These are phyloP conservation scores for Pichia sp. DNA, from an alignment of 1,139 yeast species.

Conservation along the genomic window DNA sequence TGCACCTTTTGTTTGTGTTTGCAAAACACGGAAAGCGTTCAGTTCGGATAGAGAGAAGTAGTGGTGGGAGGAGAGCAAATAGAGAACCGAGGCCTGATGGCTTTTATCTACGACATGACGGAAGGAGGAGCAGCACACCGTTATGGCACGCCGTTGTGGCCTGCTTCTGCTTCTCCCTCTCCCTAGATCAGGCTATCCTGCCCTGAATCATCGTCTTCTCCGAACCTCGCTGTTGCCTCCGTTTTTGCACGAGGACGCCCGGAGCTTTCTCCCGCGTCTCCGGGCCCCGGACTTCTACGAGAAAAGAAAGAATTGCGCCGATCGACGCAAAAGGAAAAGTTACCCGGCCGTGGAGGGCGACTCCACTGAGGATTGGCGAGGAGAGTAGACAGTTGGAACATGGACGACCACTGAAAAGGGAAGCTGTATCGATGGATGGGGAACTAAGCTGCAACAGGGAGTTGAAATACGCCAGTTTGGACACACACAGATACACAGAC, in stretches of 20 bases:
- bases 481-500: neutral
- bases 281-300: neutral
- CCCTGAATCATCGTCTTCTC: neutral
- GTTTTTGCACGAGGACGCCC: neutral
- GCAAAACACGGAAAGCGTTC: neutral
- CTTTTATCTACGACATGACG: no score
- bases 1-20: no score
- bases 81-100: no score
- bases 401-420: conserved; percentile 1
- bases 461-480: no score
- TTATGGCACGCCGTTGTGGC: neutral
- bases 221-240: neutral
- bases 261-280: neutral
- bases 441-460: no score
- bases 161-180: neutral
- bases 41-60: neutral
- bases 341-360: neutral
- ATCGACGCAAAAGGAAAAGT: neutral
- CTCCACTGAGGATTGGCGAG: neutral
- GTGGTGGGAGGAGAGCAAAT: no score
- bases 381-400: neutral
- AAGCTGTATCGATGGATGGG: neutral
- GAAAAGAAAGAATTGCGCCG: neutral
- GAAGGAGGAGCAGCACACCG: neutral
- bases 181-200: neutral